Evolutionary conservation across 2,329 filamentous ascomycete species (phyloP), one percentile per base, ranked within the genome.

Genomic region (Aaosphaeria arxii): DNA sequence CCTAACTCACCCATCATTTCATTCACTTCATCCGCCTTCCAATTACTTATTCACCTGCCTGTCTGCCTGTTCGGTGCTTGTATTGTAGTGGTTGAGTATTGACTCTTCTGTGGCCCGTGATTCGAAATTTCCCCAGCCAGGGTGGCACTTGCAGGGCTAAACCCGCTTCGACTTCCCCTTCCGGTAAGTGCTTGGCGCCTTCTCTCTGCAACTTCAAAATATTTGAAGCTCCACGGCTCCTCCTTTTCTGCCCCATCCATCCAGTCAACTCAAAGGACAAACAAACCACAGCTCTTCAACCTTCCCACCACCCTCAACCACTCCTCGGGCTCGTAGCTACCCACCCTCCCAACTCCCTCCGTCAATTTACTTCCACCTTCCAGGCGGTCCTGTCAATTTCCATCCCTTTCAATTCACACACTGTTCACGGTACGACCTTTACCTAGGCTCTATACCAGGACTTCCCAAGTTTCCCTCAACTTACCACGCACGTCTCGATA

Each of bases 281-380:
- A 49, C 53, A 58, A 48, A 55, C 49, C 53, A 54, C 52, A 36
- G 33, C 33, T 36, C n/a, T 42, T 59, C 62, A 64, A 61, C 65
- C 62, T 52, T 54, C 58, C 53, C 50, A 54, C 61, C 58, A 56
- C 56, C 51, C 57, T 58, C 60, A 62, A 24, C 17, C 59, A 47
- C 58, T 61, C 62, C 51, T 56, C 70, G 70, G 70, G 70, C 70
- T 67, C 69, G 62, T 76, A 78, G 75, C 75, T 77, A 71, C 74
- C 74, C 75, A 76, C 61, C 50, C 33, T 9, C 39, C 69, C 71
- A 74, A 74, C 74, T 71, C 74, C 70, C 74, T 71, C 74, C 73
- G 70, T 71, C 74, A 77, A 77, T 52, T 58, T 61, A 66, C 63
- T 71, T 75, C 74, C 74, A 74, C 73, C 72, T 65, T 61, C 61